Base-by-base conservation (phyloP, 257 asterid genomes). In the Cruciata laevipes region DNA sequence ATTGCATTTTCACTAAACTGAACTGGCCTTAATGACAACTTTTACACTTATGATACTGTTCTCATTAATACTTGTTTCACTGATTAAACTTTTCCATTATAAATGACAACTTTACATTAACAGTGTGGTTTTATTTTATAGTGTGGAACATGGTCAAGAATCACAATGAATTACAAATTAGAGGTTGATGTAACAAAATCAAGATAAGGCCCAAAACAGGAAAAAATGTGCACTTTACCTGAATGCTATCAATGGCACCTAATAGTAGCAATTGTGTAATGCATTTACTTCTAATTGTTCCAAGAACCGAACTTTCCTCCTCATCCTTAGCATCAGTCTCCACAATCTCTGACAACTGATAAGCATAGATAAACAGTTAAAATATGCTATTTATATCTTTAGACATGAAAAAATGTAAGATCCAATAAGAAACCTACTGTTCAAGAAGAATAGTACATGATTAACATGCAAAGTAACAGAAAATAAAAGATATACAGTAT, bases 181-280 rank as follows among this genome's bases (percentile, higher is more conserved):
- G 13, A 7, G 47, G 47, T 38, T 38, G 47, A 10, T 24, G 10
- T 27, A 8, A 25, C 17, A 49, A 25, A 47, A 49, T 7, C 21
- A 55, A 49, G 51, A 21, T 16, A 7, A 20, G n/a, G 56, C 31
- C 31, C 18, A 13, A 56, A 63, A 65, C 49, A 72, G 71, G 67
- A 66, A 3, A 63, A 52, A 25, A 4, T 40, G 8, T 76, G 61
- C 21, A 35, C 20, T 47, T 23, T 80, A 94, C 99, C 98, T 94
- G 99, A 78, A 94, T 94, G 81, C 89, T 80, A 64, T 94, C 96
- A 73, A 94, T 89, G 76, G 88, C 96, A 74, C 92, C 95, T 69
- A 94, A 79, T 75, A 94, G 90, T 81, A 94, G 78, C 80, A 94
- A 79, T 81, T 94, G 99, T 4, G 98, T 90, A 71, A 94, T 83